These are phyloP conservation scores for Blastocystis sp. DNA, from an alignment of 352 stramenopile species.

Conservation along the genomic window DNA sequence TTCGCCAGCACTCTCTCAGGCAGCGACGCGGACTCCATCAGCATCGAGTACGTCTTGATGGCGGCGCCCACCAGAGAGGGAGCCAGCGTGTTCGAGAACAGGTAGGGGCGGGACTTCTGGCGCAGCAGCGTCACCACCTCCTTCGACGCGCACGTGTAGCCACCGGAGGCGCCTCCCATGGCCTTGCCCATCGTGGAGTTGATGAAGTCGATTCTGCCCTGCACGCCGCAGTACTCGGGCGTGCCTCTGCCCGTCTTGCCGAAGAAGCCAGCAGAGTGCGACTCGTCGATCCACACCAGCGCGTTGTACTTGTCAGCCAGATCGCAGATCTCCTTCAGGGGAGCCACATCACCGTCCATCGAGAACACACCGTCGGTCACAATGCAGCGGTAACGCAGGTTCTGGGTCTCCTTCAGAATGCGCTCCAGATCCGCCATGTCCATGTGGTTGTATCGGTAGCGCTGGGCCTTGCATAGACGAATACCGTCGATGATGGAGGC, in stretches of 20 bases:
- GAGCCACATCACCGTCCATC: conserved; percentile 89
- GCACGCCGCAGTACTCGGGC: conserved; percentile 85
- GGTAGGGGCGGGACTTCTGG: conserved; percentile 84
- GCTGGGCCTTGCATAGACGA: conserved; percentile 86
- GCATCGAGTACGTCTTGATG: conserved; percentile 87
- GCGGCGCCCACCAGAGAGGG: conserved; percentile 87
- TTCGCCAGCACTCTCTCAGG: conserved; percentile 83
- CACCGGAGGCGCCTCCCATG: conserved; percentile 84
- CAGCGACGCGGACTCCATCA: conserved; percentile 77
- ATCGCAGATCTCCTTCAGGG: conserved; percentile 83
- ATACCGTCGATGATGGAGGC: conserved; percentile 88
- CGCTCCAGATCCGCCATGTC: conserved; percentile 84
- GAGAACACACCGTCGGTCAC: conserved; percentile 89
- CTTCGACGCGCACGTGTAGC: conserved; percentile 78
- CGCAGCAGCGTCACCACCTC: conserved; percentile 86
- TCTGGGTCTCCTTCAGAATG: conserved; percentile 83
- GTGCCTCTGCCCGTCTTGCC: conserved; percentile 84
- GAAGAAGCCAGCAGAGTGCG: conserved; percentile 88
- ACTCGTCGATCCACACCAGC: conserved; percentile 88
- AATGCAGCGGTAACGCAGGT: conserved; percentile 84
- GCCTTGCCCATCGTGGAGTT: conserved; percentile 90
- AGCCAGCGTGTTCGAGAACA: conserved; percentile 88
- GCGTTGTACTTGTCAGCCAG: conserved; percentile 87
- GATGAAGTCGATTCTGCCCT: conserved; percentile 86
- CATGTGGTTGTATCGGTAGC: conserved; percentile 88